Conservation (phyloP, 2,329 filamentous ascomycete genomes). For the Monilinia polystroma region DNA sequence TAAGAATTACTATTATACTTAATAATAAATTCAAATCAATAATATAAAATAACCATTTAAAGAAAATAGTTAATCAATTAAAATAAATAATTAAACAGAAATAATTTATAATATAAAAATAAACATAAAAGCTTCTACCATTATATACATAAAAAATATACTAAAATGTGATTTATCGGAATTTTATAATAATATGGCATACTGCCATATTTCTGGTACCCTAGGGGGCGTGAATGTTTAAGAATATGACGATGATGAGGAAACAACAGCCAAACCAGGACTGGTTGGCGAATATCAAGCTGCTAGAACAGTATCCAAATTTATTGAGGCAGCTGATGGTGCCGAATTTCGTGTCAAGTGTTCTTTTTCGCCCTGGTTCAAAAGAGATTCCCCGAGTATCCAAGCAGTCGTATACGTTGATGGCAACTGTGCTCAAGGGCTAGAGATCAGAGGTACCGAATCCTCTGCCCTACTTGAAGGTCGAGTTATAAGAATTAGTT, state of each 20-base stretch:
- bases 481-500: no score
- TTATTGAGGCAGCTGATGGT: constrained; percentile 12
- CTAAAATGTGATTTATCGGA: no score
- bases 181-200: no score
- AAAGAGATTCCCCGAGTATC: background rate
- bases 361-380: background rate
- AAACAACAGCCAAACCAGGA: constrained; percentile 16
- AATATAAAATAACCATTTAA: no score
- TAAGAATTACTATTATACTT: no score
- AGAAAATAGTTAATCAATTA: no score
- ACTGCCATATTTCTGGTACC: no score
- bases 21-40: no score
- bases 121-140: no score
- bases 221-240: background rate
- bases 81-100: no score
- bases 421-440: background rate
- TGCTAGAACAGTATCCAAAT: constrained; percentile 19
- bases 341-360: constrained; percentile 11
- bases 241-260: constrained; percentile 21
- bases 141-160: no score
- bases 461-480: background rate
- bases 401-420: background rate
- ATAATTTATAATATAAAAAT: no score
- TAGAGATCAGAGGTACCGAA: fast-evolving
- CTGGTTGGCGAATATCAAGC: constrained; percentile 4